Evolutionary conservation across 108 stramenopile genomes (phyloP).

Genomic region (Skeletonema potamos): DNA sequence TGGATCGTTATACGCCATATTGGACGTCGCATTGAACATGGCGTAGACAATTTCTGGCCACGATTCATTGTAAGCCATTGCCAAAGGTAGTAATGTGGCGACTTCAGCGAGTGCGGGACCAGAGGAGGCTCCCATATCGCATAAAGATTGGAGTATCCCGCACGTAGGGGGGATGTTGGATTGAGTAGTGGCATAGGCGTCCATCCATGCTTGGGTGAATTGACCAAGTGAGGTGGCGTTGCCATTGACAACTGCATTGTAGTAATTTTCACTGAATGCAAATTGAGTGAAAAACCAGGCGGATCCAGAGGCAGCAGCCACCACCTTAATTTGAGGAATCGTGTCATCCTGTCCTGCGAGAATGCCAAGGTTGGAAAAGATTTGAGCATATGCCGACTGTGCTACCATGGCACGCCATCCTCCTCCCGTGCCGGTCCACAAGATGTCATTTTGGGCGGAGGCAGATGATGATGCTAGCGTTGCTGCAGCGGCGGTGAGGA

Average conservation of each 20-base stretch:
- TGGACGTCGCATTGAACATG: neutral
- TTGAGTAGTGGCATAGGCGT: conserved; percentile 3
- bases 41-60: neutral
- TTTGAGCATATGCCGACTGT: conserved; percentile 3
- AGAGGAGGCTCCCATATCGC: neutral
- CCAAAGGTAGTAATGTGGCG: neutral
- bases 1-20: neutral
- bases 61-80: neutral
- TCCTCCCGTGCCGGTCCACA: neutral
- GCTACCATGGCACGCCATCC: conserved; percentile 8
- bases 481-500: neutral
- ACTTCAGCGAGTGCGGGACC: neutral
- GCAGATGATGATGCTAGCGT: neutral
- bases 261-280: neutral
- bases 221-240: neutral
- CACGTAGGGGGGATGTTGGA: neutral
- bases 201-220: conserved; percentile 5
- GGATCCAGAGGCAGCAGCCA: neutral
- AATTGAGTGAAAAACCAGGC: conserved; percentile 1
- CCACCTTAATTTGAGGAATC: neutral
- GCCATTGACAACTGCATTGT: neutral
- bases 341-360: neutral
- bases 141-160: neutral
- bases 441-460: neutral
- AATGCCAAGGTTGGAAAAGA: conserved; percentile 2